Evolutionary conservation across 257 asterid species (phyloP).

Genomic region (Solanum infundibuliforme): DNA sequence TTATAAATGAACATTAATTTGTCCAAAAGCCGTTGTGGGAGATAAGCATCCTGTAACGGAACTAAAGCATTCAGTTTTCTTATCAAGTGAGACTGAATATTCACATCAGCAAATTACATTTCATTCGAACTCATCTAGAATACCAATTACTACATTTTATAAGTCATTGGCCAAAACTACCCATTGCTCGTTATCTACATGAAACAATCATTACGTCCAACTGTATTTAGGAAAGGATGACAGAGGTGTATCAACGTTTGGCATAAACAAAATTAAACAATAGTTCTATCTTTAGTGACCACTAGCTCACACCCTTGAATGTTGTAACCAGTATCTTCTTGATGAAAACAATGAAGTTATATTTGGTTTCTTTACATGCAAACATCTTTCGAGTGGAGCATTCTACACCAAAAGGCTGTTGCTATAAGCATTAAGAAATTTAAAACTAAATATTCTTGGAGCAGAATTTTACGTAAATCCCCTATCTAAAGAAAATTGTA

Average conservation of each 20-base stretch:
- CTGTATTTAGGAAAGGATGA: neutral
- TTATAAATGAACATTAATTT: constrained; percentile 89
- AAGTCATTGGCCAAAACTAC: neutral
- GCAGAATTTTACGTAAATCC: neutral
- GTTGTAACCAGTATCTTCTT: neutral
- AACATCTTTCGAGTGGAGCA: neutral
- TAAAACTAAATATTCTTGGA: neutral
- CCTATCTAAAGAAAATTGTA: neutral
- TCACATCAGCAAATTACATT: neutral
- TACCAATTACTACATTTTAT: neutral
- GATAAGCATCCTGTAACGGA: constrained; percentile 83
- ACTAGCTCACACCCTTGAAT: neutral
- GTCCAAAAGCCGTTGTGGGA: constrained; percentile 96
- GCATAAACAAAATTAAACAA: neutral
- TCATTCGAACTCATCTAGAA: neutral
- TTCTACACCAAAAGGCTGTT: neutral
- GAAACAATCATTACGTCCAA: neutral
- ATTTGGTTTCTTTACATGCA: neutral
- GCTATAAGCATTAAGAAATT: neutral
- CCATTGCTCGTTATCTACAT: neutral
- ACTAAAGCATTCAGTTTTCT: neutral
- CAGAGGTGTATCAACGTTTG: neutral
- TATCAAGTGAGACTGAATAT: neutral
- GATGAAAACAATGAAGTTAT: neutral
- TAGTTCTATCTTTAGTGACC: neutral